Evolutionary conservation across 441 rosid genomes (phyloP).

Genomic region (Corymbia calophylla): DNA sequence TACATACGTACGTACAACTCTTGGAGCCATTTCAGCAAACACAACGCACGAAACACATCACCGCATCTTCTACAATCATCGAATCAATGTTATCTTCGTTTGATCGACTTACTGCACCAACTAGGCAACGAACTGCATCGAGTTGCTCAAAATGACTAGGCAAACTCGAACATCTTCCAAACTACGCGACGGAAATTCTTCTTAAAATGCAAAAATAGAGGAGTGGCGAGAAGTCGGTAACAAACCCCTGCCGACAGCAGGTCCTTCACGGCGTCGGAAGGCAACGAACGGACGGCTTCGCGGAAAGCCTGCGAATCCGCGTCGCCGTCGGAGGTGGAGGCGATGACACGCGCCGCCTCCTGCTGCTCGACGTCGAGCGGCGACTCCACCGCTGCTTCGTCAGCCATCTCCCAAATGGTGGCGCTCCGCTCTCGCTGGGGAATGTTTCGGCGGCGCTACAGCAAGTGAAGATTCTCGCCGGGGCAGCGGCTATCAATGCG

Average conservation of each 20-base stretch:
- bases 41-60: not conserved
- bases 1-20: no score
- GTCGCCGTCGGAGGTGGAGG: not conserved
- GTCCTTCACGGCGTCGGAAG: slow-evolving; percentile 50
- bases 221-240: not conserved
- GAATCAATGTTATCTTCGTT: not conserved
- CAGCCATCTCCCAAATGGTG: not conserved
- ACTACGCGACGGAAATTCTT: not conserved
- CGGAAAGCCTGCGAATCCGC: not conserved
- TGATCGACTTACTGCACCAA: not conserved
- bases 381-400: not conserved
- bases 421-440: not conserved
- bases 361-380: not conserved
- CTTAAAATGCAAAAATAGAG: not conserved
- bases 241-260: slow-evolving; percentile 51
- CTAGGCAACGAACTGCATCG: not conserved
- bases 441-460: not conserved
- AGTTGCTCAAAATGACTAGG: not conserved
- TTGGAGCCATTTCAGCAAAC: not conserved
- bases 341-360: not conserved
- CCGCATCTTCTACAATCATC: not conserved
- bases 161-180: not conserved
- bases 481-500: not conserved
- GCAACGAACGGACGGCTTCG: slow-evolving; percentile 34
- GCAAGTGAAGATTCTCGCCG: not conserved